Evolutionary conservation across 352 stramenopile genomes (phyloP), one percentile per base, ranked within the genome.

Genomic region (Globisporangium spiculum): DNA sequence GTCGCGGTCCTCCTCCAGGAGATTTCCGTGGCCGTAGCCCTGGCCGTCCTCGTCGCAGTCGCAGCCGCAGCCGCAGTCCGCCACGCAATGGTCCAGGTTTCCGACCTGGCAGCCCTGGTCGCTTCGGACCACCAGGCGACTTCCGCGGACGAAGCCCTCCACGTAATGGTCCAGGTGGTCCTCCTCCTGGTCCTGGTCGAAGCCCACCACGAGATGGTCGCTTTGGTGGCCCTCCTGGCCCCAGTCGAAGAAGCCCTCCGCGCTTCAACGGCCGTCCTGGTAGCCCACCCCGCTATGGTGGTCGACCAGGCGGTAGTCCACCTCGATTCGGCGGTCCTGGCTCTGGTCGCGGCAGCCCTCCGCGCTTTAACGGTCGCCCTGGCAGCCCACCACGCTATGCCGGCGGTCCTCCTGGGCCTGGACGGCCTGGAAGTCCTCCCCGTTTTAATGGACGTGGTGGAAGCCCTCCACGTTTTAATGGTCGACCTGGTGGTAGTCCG

Each of bases 21-120:
- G 67, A 77, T 38, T 38, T 38, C 34, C 34, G 34, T 38, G 27
- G 27, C 1, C 27, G 27, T 30, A 30, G 27, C 27, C 27, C 27
- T 30, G 27, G 27, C 3, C 27, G 8, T 3, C 65, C 58, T 27
- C 56, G 66, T 60, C 74, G 72, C 24, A 75, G 74, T 65, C 75
- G 75, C 34, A 80, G 75, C 53, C 22, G 22, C 34, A 80, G 75
- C 53, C 71, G 75, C 73, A 87, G 77, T 64, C 73, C 71, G 14
- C 61, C 68, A 24, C 70, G 75, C 54, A 60, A 60, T n/a, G 41
- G 41, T n/a, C 41, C 46, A 3, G 46, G 46, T 54, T 26, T 26
- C 46, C 53, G 75, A 75, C 58, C 67, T 16, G 57, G 32, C 2
- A 54, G 54, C 16, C 59, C 54, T 56, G 41, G 44, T 20, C 54